Evolutionary conservation across 2,329 filamentous ascomycete genomes (phyloP), one percentile per base, ranked within the genome.

Genomic region (Arthrobotrys pseudoclavata): DNA sequence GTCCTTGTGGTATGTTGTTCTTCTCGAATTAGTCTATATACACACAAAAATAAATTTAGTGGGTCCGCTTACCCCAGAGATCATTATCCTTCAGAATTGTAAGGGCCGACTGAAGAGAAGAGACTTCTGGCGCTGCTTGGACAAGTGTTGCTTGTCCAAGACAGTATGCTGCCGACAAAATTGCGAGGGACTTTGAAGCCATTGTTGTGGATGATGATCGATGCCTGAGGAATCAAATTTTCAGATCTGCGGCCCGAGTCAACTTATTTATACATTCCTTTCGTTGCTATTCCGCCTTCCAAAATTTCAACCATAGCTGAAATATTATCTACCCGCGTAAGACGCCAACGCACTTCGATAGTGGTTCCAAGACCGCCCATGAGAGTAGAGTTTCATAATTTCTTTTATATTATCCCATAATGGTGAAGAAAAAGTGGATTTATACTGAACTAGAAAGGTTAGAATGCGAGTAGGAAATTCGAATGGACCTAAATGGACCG

Each of bases 11-110:
- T 57, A 37, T 31, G 13, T 37, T 68, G 37, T 37, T 55, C 69
- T 74, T 9, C 15, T 13, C 24, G 37, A 61, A 24, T 71, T 57
- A 71, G 68, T 20, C 45, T 5, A 5, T 24, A n/a, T 34, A 42
- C 9, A 24, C 1, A 15, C 7, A 24, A 37, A 9, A 18, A 37
- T 10, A 29, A 45, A 45, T 20, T 0, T 2, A 50, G 22, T 40
- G 26, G 37, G 15, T 31, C 6, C 3, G 45, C 62, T 22, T 55
- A 74, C 69, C 69, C 42, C 22, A 61, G 5, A 53, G 29, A 15
- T 68, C 69, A 34, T 53, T 74, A 20, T 67, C 61, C 18, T 31
- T 62, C 2, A 74, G 18, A 18, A 74, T 67, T 22, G 29, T 64
- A 10, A 66, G 20, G 18, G 60, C 34, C 12, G 37, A 34, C 12